Evolutionary conservation across 768 basidiomycete genomes (phyloP), one percentile per base, ranked within the genome.

Genomic region (Russula dissimulans): DNA sequence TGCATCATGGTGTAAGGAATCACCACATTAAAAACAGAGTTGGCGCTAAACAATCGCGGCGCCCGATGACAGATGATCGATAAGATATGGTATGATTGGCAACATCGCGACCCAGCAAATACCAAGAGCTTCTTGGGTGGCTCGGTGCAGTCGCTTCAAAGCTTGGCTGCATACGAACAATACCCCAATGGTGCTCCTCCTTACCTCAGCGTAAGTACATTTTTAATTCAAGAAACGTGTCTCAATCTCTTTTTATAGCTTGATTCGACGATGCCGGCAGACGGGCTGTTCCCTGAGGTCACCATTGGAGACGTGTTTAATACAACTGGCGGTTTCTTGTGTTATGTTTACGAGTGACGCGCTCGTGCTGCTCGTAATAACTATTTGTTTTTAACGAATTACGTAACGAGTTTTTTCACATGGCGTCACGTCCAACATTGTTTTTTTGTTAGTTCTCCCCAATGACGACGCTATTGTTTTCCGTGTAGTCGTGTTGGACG

Each of bases 261-360:
- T 31, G 60, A 67, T 60, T 70, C 66, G 44, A 59, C 32, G 1
- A 65, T 75, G 31, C 71, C 69, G 0, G 58, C 68, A 4, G 67
- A 72, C 29, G 71, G 70, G 9, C 50, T 75, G 50, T 67, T 68
- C 36, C 54, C 63, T 4, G 58, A 69, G 31, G 57, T 61, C 11
- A 68, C 39, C 3, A 67, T 75, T 26, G 38, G 55, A 15, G 68
- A 72, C 43, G 64, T 74, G 14, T 60, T 75, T 41, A 63, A 68
- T 59, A 74, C 74, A 4, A 72, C 67, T 0, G 65, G 62, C 17
- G 72, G 69, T 1, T 57, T 63, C n/a, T 63, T 75, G n/a, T 75
- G 74, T 65, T 75, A 75, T 52, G 65, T 68, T 4, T 75, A 75
- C 56, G 73, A 72, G 52, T 74, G 48, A 59, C 5, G 7, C 8